phyloP scores from a whole-genome alignment of 768 basidiomycete genomes.

The Mycena galopus region DNA sequence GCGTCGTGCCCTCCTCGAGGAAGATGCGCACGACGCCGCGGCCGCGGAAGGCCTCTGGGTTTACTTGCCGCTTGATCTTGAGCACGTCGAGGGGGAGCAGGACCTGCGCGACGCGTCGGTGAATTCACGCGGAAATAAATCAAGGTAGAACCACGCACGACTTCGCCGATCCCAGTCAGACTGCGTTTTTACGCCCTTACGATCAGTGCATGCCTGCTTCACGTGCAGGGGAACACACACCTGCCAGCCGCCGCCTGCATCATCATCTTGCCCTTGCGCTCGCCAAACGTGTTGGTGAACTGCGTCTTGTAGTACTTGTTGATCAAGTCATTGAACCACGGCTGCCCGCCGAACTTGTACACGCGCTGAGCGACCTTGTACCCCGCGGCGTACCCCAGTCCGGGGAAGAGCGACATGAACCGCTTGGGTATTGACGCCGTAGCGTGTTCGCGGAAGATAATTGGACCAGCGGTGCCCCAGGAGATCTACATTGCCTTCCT shows the following conservation, averaged over 20 bases:
- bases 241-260: constrained; percentile 96
- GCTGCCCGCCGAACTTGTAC: constrained; percentile 99
- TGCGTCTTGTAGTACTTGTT: constrained; percentile 82
- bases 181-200: constrained; percentile 52
- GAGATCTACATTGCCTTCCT: constrained; percentile 63
- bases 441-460: constrained; percentile 92
- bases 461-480: constrained; percentile 69
- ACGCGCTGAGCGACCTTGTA: constrained; percentile 96
- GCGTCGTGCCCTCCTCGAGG: constrained; percentile 88
- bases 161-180: constrained; percentile 92
- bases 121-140: neutral
- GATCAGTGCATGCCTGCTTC: too few relatives aligned
- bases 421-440: constrained; percentile 73
- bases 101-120: constrained; percentile 59
- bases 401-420: constrained; percentile 95
- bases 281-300: constrained; percentile 90
- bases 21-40: constrained; percentile 92
- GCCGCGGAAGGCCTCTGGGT: constrained; percentile 97
- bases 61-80: constrained; percentile 98
- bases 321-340: constrained; percentile 96
- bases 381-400: constrained; percentile 97
- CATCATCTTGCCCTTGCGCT: constrained; percentile 95
- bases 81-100: constrained; percentile 96
- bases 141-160: constrained; percentile 66
- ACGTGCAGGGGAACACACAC: constrained; percentile 58